Conservation (phyloP, 139 green algal genomes). For the Deuterostichococcus epilithicus region DNA sequence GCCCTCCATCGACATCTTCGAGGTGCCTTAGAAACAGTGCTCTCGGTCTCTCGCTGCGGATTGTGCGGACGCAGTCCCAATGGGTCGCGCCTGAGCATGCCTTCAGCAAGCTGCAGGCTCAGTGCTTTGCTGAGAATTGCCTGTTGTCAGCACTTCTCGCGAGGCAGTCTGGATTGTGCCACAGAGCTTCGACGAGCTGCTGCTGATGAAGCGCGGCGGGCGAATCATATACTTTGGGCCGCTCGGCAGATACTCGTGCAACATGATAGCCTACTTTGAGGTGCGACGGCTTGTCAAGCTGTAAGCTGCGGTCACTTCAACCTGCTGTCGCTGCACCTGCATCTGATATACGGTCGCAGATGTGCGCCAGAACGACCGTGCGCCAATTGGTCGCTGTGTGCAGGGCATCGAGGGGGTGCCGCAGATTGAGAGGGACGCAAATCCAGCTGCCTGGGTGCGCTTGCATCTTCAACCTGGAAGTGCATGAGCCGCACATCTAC, state of each 20-base stretch:
- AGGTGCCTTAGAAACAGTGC: constrained; percentile 18
- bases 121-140: background rate
- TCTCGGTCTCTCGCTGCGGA: background rate
- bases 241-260: constrained; percentile 38
- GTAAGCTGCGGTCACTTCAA: background rate
- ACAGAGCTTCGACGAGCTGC: constrained; percentile 60
- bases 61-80: constrained; percentile 3
- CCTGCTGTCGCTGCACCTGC: background rate
- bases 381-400: background rate
- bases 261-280: constrained; percentile 56
- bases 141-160: background rate
- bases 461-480: too few relatives aligned
- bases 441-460: background rate
- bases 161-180: background rate
- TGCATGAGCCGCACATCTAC: too few relatives aligned
- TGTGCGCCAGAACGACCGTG: background rate
- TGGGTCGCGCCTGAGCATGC: background rate
- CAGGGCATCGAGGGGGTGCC: constrained; percentile 6
- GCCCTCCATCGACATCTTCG: constrained; percentile 68
- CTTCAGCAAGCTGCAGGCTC: background rate
- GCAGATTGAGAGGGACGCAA: background rate
- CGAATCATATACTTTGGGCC: constrained; percentile 65
- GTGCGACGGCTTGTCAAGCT: background rate
- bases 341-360: too few relatives aligned
- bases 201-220: constrained; percentile 72